phyloP scores from a whole-genome alignment of 805 yeast species.

The Metschnikowia hibisci region DNA sequence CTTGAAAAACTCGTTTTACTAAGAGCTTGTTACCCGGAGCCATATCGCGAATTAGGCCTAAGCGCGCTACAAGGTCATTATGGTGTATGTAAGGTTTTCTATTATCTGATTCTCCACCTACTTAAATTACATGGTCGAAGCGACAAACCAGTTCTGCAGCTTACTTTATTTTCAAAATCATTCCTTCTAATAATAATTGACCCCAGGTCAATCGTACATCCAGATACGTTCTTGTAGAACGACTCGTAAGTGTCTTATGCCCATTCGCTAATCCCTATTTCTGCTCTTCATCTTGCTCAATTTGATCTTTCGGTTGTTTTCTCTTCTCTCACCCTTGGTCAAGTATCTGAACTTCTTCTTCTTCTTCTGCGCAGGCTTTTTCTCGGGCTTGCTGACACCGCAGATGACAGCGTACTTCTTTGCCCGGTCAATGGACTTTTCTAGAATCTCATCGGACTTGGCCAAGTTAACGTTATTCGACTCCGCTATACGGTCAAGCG shows the following conservation, averaged over 20 bases:
- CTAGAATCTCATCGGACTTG: constrained; percentile 64
- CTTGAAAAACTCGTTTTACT: background rate
- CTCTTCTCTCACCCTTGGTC: constrained; percentile 72
- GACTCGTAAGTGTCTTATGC: background rate
- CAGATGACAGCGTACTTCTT: constrained; percentile 71
- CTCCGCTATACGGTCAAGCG: constrained; percentile 46
- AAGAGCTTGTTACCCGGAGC: constrained; percentile 2
- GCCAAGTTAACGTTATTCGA: constrained; percentile 68
- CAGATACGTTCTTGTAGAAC: too few relatives aligned
- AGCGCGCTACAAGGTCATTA: too few relatives aligned
- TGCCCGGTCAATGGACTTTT: constrained; percentile 73
- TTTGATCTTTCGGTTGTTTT: constrained; percentile 36
- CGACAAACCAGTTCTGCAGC: too few relatives aligned
- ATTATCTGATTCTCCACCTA: too few relatives aligned
- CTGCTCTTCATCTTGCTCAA: constrained; percentile 22
- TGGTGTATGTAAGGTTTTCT: too few relatives aligned
- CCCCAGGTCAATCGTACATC: too few relatives aligned
- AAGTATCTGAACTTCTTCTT: constrained; percentile 87
- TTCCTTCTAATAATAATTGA: background rate
- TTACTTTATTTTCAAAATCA: too few relatives aligned
- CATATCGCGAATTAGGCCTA: constrained; percentile 2
- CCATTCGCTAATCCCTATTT: constrained; percentile 13
- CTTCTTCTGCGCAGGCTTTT: constrained; percentile 45
- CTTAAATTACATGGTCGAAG: too few relatives aligned
- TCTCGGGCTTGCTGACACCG: constrained; percentile 45